These are phyloP conservation scores for Peterozyma toletana DNA, from an alignment of 805 yeast genomes.

Conservation along the genomic window DNA sequence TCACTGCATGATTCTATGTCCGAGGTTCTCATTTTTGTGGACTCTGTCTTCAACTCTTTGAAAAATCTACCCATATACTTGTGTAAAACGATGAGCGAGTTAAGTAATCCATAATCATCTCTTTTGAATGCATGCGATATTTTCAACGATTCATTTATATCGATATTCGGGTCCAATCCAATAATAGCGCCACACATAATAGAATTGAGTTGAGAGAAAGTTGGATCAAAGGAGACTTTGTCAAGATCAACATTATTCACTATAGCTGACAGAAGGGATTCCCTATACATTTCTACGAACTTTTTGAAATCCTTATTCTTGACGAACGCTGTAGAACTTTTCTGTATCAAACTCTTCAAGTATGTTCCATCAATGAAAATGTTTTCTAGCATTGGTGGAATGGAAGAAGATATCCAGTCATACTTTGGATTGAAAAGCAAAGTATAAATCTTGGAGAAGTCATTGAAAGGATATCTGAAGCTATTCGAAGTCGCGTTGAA, in stretches of 20 bases:
- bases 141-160: background rate
- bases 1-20: background rate
- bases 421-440: background rate
- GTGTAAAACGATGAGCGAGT: background rate
- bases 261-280: background rate
- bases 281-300: background rate
- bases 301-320: background rate
- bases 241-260: background rate
- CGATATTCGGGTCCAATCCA: background rate
- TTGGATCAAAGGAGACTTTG: background rate
- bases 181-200: background rate
- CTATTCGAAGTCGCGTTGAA: background rate
- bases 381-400: background rate
- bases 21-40: no score
- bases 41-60: background rate
- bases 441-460: background rate
- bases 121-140: background rate
- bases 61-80: background rate
- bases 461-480: background rate
- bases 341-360: background rate
- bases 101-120: constrained; percentile 1
- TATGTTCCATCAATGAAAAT: background rate
- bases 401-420: background rate
- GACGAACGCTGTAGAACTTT: background rate
- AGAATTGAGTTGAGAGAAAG: background rate